phyloP scores from a whole-genome alignment of 2,329 filamentous ascomycete species.

The Corynespora cassiicola region DNA sequence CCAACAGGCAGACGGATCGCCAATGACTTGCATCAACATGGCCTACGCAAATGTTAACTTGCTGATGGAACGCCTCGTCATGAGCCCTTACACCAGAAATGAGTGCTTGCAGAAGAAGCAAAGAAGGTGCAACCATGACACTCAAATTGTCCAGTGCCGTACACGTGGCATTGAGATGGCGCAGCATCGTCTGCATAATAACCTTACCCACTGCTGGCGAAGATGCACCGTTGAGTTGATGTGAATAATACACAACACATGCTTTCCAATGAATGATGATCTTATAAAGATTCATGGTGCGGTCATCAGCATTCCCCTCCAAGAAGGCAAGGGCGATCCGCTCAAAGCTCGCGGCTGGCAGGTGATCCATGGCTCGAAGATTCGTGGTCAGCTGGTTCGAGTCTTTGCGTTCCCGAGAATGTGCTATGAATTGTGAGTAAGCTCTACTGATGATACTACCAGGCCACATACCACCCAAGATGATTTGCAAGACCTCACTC shows the following conservation, averaged over 20 bases:
- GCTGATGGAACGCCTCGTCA: background rate
- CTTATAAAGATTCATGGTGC: slow-evolving; percentile 35
- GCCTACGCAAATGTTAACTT: too few species aligned
- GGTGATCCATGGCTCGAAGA: slow-evolving; percentile 34
- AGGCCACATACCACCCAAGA: slow-evolving; percentile 26
- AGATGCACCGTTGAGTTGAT: slow-evolving; percentile 29
- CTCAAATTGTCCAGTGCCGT: slow-evolving; percentile 37
- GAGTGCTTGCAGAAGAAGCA: slow-evolving; percentile 36
- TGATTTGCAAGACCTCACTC: slow-evolving; percentile 34
- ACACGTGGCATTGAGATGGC: slow-evolving; percentile 35
- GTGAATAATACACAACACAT: slow-evolving; percentile 28
- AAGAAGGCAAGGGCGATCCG: slow-evolving; percentile 35
- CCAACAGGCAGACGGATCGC: slow-evolving; percentile 41
- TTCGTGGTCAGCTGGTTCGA: slow-evolving; percentile 19
- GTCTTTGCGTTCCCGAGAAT: slow-evolving; percentile 22
- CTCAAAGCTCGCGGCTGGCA: slow-evolving; percentile 37
- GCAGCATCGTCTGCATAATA: slow-evolving; percentile 32
- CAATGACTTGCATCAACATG: slow-evolving; percentile 40
- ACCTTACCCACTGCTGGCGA: slow-evolving; percentile 28
- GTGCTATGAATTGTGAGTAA: background rate
- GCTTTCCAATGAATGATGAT: slow-evolving; percentile 41
- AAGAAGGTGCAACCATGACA: slow-evolving; percentile 31
- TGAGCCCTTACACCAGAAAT: slow-evolving; percentile 34
- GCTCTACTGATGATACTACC: background rate
- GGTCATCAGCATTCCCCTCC: slow-evolving; percentile 34